phyloP scores from a whole-genome alignment of 2,329 filamentous ascomycete species.

The Fusarium graminum region DNA sequence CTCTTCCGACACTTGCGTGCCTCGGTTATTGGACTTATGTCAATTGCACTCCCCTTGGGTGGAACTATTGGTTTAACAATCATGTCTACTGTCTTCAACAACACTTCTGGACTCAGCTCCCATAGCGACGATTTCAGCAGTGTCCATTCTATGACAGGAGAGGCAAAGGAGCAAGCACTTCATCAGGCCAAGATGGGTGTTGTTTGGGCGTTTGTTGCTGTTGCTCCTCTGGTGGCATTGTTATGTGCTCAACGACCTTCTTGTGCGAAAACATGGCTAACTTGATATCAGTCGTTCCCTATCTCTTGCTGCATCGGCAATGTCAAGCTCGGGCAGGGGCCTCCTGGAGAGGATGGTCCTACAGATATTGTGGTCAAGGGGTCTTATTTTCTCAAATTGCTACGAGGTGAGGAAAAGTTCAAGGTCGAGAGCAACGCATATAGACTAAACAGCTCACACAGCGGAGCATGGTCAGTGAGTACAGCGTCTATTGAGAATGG shows the following conservation, averaged over 20 bases:
- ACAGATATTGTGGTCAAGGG: constrained; percentile 50
- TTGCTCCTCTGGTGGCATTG: constrained; percentile 68
- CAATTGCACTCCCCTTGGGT: constrained; percentile 71
- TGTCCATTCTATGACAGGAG: constrained; percentile 33
- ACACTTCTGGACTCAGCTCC: constrained; percentile 56
- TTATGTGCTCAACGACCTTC: constrained; percentile 45
- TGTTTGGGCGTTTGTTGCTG: constrained; percentile 74
- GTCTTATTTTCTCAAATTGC: constrained; percentile 49
- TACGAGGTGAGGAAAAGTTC: constrained; percentile 36
- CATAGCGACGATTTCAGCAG: constrained; percentile 45
- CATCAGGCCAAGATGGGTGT: constrained; percentile 63
- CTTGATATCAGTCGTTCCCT: constrained; percentile 43
- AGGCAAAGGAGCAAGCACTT: constrained; percentile 33
- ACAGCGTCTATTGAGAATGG: constrained; percentile 4
- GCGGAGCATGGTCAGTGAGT: constrained; percentile 17
- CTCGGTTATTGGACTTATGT: constrained; percentile 69
- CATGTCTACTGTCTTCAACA: constrained; percentile 78
- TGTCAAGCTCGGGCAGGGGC: constrained; percentile 48
- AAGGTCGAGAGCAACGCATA: constrained; percentile 33
- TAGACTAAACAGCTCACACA: constrained; percentile 32
- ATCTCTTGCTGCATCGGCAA: constrained; percentile 51
- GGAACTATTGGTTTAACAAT: constrained; percentile 74
- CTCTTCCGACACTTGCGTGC: constrained; percentile 71
- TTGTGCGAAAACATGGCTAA: constrained; percentile 12
- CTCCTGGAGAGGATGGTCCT: constrained; percentile 46